Percentiles rank a stretch among this genome's conserved stretches.
phyloP scores from a whole-genome alignment of 2,329 filamentous ascomycete species.

The Paracoccidioides lutzii region DNA sequence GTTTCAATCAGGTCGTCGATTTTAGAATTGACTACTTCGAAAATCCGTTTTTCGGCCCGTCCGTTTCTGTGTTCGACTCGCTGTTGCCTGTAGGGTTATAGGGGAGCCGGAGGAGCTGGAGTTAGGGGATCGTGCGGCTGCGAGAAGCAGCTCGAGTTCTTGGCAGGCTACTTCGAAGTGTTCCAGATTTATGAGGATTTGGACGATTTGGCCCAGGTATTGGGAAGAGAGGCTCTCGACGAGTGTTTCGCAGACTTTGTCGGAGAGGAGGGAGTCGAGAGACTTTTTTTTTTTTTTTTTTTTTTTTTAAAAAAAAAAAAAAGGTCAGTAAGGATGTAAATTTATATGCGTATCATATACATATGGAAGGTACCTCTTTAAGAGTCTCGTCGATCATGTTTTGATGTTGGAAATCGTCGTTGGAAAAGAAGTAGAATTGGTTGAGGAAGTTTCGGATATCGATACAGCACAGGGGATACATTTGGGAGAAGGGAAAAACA shows the following conservation, averaged over 20 bases:
- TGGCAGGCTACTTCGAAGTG: slow-evolving; percentile 90
- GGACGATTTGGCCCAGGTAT: slow-evolving; percentile 93
- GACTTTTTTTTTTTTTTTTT: too few species aligned
- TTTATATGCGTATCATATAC: neutral
- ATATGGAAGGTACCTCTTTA: slow-evolving; percentile 46
- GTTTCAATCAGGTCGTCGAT: slow-evolving; percentile 96
- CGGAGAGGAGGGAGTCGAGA: slow-evolving; percentile 84
- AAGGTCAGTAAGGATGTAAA: slow-evolving; percentile 5
- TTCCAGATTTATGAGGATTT: slow-evolving; percentile 94
- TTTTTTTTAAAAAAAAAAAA: too few species aligned
- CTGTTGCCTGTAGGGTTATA: slow-evolving; percentile 67
- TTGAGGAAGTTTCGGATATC: slow-evolving; percentile 96
- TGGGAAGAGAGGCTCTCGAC: slow-evolving; percentile 81
- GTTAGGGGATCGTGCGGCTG: slow-evolving; percentile 68
- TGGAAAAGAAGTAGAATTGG: slow-evolving; percentile 95
- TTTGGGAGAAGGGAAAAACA: slow-evolving; percentile 94
- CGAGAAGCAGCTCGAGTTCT: slow-evolving; percentile 76
- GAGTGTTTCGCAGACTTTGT: slow-evolving; percentile 81
- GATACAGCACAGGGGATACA: slow-evolving; percentile 98
- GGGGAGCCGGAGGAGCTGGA: slow-evolving; percentile 57
- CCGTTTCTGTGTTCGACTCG: slow-evolving; percentile 83
- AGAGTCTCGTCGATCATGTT: slow-evolving; percentile 84
- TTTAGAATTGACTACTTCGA: slow-evolving; percentile 96
- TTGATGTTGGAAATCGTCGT: slow-evolving; percentile 87
- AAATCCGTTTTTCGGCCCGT: slow-evolving; percentile 91